Percentiles rank a stretch among this genome's conserved stretches.
Evolutionary conservation across 1,139 yeast species (phyloP).

Genomic region (Pichia sp.): DNA sequence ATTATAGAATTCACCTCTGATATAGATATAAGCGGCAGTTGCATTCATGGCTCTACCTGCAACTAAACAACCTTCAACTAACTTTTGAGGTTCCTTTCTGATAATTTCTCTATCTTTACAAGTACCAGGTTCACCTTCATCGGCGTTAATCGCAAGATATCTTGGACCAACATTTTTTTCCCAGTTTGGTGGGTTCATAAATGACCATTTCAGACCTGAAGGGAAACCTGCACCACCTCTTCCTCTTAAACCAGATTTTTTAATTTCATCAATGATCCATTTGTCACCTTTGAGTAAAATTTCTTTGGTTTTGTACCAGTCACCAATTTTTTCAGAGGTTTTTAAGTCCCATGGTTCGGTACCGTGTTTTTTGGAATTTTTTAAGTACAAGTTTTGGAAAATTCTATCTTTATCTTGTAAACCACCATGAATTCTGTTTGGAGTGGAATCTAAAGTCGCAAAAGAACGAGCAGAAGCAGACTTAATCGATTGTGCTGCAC

Average conservation of each 20-base stretch:
- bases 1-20: constrained; percentile 81
- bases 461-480: constrained; percentile 9
- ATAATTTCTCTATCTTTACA: constrained; percentile 87
- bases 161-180: constrained; percentile 81
- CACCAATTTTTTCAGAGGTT: constrained; percentile 72
- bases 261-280: constrained; percentile 84
- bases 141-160: constrained; percentile 82
- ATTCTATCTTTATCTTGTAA: constrained; percentile 77
- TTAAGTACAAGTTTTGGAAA: constrained; percentile 64
- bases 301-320: constrained; percentile 88
- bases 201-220: constrained; percentile 83
- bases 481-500: background rate
- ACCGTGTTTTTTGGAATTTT: constrained; percentile 29
- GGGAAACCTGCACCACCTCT: constrained; percentile 95
- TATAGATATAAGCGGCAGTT: constrained; percentile 83
- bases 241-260: constrained; percentile 78
- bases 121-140: constrained; percentile 92
- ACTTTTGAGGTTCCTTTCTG: constrained; percentile 84
- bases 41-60: constrained; percentile 93
- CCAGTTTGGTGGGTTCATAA: constrained; percentile 95
- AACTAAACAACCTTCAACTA: constrained; percentile 78
- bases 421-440: constrained; percentile 64
- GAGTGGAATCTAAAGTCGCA: constrained; percentile 27
- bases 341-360: constrained; percentile 69
- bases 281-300: constrained; percentile 72